phyloP scores from a whole-genome alignment of 768 basidiomycete species.

The Pisolithus orientalis region DNA sequence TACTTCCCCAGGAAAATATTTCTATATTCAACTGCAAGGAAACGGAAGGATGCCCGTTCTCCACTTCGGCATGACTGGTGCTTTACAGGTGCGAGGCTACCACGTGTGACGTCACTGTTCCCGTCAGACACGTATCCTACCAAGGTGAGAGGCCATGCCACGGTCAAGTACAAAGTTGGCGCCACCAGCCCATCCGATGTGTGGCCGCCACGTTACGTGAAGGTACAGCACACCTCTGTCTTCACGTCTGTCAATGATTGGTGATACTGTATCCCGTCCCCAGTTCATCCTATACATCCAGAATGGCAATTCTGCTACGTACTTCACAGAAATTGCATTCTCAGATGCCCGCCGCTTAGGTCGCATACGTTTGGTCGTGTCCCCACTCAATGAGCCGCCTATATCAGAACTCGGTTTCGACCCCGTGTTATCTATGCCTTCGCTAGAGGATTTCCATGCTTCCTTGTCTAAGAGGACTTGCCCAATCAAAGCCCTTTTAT shows the following conservation, averaged over 20 bases:
- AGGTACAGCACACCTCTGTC: conserved; percentile 30
- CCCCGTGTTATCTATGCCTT: conserved; percentile 65
- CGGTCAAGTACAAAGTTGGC: conserved; percentile 44
- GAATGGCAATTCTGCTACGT: conserved; percentile 27
- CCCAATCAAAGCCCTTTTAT: conserved; percentile 68
- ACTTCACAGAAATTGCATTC: conserved; percentile 54
- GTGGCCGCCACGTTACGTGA: conserved; percentile 67
- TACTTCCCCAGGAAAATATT: conserved; percentile 45
- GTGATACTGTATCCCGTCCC: background rate
- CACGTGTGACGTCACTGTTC: background rate
- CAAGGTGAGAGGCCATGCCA: conserved; percentile 42
- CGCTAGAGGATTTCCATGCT: conserved; percentile 42
- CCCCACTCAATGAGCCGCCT: conserved; percentile 58
- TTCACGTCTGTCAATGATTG: background rate
- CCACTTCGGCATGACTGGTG: conserved; percentile 87
- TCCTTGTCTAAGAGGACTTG: conserved; percentile 49
- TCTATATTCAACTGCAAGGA: conserved; percentile 61
- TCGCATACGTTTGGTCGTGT: conserved; percentile 55
- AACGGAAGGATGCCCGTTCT: conserved; percentile 58
- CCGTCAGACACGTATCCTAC: background rate
- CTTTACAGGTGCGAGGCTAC: conserved; percentile 47
- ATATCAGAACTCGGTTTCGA: conserved; percentile 73
- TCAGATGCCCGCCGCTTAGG: conserved; percentile 67
- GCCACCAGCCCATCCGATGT: conserved; percentile 34
- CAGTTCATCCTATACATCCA: conserved; percentile 64